Percentiles rank a stretch among this genome's conserved stretches.
Evolutionary conservation across 2,329 filamentous ascomycete genomes (phyloP).

Genomic region (Sporothrix schenckii): DNA sequence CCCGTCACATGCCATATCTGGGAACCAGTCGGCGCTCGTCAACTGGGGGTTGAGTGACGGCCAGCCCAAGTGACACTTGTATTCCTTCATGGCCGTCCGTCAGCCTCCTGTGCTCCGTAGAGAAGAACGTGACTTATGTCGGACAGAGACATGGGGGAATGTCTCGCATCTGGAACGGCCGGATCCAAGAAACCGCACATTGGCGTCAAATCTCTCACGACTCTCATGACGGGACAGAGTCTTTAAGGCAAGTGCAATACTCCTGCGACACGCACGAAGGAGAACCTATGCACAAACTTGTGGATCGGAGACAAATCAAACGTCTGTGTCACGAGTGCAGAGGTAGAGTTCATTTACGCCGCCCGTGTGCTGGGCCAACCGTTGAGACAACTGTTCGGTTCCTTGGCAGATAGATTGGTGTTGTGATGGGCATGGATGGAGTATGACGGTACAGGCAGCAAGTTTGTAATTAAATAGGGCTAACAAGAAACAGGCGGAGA

Average conservation of each 20-base stretch:
- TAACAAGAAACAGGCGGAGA: not conserved
- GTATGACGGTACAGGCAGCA: not conserved
- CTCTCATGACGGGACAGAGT: not conserved
- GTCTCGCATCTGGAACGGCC: slow-evolving; percentile 23
- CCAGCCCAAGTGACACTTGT: too few relatives aligned
- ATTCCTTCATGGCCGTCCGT: not conserved
- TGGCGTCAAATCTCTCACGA: not conserved
- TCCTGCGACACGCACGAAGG: not conserved
- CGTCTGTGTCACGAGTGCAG: not conserved
- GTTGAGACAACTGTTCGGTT: slow-evolving; percentile 11
- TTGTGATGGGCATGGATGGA: not conserved
- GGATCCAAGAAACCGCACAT: not conserved
- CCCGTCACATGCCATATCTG: not conserved
- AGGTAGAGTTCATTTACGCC: not conserved
- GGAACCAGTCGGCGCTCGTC: not conserved
- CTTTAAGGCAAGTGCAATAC: not conserved
- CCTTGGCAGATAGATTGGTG: not conserved
- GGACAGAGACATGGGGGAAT: not conserved
- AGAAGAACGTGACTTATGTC: not conserved
- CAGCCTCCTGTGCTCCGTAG: too few relatives aligned
- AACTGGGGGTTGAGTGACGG: not conserved
- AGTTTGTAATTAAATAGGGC: not conserved
- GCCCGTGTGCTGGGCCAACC: not conserved
- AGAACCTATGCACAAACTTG: not conserved
- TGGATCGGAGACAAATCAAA: not conserved